phyloP scores from a whole-genome alignment of 1,284 basidiomycete genomes.

The Irpex sp. region DNA sequence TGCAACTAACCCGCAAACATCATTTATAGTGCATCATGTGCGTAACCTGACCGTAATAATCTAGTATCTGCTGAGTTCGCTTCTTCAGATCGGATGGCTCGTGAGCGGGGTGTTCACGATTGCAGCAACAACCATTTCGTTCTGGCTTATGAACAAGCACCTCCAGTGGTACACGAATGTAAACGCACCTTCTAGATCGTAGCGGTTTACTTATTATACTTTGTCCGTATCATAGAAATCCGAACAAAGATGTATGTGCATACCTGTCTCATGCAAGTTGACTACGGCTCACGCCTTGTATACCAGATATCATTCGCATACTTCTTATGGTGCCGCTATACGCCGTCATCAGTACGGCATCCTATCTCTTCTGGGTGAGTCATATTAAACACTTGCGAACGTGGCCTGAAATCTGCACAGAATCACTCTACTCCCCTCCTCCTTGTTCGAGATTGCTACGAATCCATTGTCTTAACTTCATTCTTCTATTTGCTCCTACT shows the following conservation, averaged over 20 bases:
- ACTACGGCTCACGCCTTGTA: background rate
- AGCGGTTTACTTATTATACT: background rate
- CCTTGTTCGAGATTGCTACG: constrained; percentile 65
- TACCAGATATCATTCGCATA: constrained; percentile 65
- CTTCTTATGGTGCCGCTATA: constrained; percentile 82
- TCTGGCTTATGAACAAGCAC: constrained; percentile 74
- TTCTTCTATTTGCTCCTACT: constrained; percentile 78
- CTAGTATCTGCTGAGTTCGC: constrained; percentile 4
- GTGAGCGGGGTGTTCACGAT: constrained; percentile 60
- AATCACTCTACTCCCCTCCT: constrained; percentile 63
- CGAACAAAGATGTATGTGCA: constrained; percentile 58
- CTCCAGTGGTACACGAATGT: constrained; percentile 73
- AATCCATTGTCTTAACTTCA: constrained; percentile 67
- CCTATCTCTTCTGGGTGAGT: constrained; percentile 68
- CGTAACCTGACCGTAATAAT: constrained; percentile 26
- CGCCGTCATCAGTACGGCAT: constrained; percentile 61
- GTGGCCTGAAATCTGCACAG: constrained; percentile 26
- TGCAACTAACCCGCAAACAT: background rate
- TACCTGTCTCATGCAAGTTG: background rate
- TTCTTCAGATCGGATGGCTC: constrained; percentile 67
- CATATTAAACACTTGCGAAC: too few relatives aligned
- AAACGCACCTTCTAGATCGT: constrained; percentile 2
- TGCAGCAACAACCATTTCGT: constrained; percentile 50
- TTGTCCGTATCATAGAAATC: constrained; percentile 42
- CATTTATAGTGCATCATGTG: background rate